Base-by-base conservation (phyloP, 1,284 basidiomycete genomes). In the Neonothopanus nambi region DNA sequence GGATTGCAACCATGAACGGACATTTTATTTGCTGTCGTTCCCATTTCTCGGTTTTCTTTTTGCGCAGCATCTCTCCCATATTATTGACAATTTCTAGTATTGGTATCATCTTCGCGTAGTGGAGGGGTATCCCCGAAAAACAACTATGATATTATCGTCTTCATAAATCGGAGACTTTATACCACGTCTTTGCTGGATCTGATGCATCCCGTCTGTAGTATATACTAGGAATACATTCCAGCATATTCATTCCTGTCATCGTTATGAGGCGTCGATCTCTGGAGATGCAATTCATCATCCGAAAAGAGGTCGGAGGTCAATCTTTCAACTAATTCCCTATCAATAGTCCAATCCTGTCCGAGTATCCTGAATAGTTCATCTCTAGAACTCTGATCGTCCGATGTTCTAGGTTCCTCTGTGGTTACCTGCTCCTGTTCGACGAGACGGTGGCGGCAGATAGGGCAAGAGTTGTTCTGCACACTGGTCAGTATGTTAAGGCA, bases 381-480 rank as follows among this genome's bases (percentile, higher is more conserved):
- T 5, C 43, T 6, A 17, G 35, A 24, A 21, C 26, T 33, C 5
- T 56, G 35, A 24, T 30, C 30, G 13, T 59, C 51, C 57, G 69
- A 57, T 2, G 13, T 9, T 13, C 9, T 8, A 9, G 30, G 8
- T 30, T 42, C 24, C 11, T 43, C 23, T 33, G 48, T 40, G 17
- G 17, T 45, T 7, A 52, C 26, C 11, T 48, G 46, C 23, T 54
- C 40, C 36, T 39, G 53, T 35, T 59, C 39, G 15, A 79, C 57
- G 12, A 85, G 69, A 17, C 72, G 66, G 24, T 68, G 72, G 52
- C 85, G 81, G 65, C 85, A 87, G 57, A 79, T 75, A 8, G 85
- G 84, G 62, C 85, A 87, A 0, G 84, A 78, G 51, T 78, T 73
- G 56, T 84, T 79, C 85, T 87, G 54, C 11, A 41, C 36, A 28